Base-by-base conservation (phyloP, 2,329 filamentous ascomycete genomes). In the Aspergillus sp. region DNA sequence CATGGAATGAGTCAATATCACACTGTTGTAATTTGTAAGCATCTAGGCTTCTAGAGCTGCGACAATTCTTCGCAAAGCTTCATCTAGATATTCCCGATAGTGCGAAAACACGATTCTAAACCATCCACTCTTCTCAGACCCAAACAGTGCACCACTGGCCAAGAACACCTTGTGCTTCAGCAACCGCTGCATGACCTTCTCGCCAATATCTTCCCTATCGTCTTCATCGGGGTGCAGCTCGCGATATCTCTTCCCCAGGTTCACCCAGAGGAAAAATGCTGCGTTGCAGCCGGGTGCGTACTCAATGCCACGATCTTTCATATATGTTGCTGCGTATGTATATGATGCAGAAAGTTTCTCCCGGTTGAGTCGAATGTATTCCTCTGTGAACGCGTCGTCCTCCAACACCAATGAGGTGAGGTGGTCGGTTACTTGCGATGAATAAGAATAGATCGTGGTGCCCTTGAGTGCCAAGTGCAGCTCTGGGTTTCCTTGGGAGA, bases 211-310 rank as follows among this genome's bases (percentile, higher is more conserved):
- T 25, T 56, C 53, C 7, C 25, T 44, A 5, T 29, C 14, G 1
- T 45, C 23, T 1, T 53, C 43, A 3, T 52, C 56, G 0, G 64
- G 59, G 20, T 67, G 63, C 7, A 48, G 25, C 20, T 64, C 56
- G 4, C 46, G 56, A 52, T 66, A 71, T 14, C 44, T 62, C 60
- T 67, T 66, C 0, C 68, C 69, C 2, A 85, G 59, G 60, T 84
- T 74, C 2, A 81, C 64, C 72, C 77, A 84, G 2, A 85, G 56
- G 59, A 85, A 85, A 59, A 84, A 83, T 0, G 79, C 81, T 0
- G 81, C 81, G 55, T 83, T 84, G 4, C 68, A 72, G 0, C 78
- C 78, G 0, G 71, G 64, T 0, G 75, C 70, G 56, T 81, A 81
- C 13, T 71, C 63, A 3, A 84, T 74, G 2, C 73, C 71, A 6